phyloP scores from a whole-genome alignment of 2,329 filamentous ascomycete genomes.

The Epicoccum sorghinum region DNA sequence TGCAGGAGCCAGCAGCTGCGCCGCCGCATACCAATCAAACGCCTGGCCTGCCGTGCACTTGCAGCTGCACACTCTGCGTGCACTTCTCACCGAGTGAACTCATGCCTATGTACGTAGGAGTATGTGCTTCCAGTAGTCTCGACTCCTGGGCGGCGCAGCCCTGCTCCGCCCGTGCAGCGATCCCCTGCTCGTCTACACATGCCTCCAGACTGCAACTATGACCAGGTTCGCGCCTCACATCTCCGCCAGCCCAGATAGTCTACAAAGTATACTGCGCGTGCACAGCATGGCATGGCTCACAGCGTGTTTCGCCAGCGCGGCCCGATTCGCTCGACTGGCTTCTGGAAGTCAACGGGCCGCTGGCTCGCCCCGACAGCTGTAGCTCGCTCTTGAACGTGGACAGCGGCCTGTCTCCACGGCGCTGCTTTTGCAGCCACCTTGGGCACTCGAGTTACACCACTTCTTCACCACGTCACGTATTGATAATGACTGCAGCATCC shows the following conservation, averaged over 20 bases:
- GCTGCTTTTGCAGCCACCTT: conserved; percentile 10
- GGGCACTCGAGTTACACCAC: background rate
- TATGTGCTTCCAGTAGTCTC: too few relatives aligned
- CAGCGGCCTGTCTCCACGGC: conserved; percentile 5
- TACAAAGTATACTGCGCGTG: background rate
- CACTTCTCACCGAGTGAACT: background rate
- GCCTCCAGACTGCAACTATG: conserved; percentile 3
- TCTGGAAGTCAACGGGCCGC: conserved; percentile 21
- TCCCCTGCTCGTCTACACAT: background rate
- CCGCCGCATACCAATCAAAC: background rate
- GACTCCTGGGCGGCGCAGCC: background rate
- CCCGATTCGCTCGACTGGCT: conserved; percentile 2
- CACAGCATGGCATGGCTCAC: conserved; percentile 1
- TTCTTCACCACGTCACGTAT: background rate
- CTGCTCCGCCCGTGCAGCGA: conserved; percentile 4
- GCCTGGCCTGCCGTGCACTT: background rate
- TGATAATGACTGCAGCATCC: background rate
- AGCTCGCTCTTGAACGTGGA: conserved; percentile 17
- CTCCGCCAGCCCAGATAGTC: background rate
- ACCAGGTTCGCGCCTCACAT: conserved; percentile 11
- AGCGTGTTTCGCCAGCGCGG: conserved; percentile 5
- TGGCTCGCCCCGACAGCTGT: conserved; percentile 24
- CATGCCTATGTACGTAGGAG: background rate
- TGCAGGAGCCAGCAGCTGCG: conserved; percentile 3
- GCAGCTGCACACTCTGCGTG: background rate